These are phyloP conservation scores for Cyberlindnera saturnus DNA, from an alignment of 805 yeast genomes.

Conservation along the genomic window DNA sequence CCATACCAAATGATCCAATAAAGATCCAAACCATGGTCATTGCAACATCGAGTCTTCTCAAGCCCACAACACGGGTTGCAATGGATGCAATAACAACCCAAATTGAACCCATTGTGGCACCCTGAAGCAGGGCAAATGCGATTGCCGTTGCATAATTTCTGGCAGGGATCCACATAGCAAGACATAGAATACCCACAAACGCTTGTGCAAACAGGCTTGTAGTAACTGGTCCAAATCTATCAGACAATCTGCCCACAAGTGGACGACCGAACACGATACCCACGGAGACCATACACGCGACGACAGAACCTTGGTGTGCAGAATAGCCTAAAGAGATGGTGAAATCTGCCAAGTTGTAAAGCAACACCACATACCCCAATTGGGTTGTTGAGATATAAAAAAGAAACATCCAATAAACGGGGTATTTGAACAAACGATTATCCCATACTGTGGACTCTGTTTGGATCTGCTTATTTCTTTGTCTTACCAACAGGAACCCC, in stretches of 20 bases:
- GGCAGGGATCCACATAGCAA: slow-evolving; percentile 54
- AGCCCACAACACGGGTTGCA: slow-evolving; percentile 46
- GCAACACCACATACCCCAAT: slow-evolving; percentile 55
- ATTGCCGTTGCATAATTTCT: slow-evolving; percentile 51
- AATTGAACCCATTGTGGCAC: slow-evolving; percentile 55
- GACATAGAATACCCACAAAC: slow-evolving; percentile 34
- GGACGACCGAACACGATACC: slow-evolving; percentile 58
- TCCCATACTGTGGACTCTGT: slow-evolving; percentile 38
- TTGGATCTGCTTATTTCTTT: slow-evolving; percentile 32
- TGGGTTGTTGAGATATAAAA: slow-evolving; percentile 42
- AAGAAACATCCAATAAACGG: slow-evolving; percentile 38
- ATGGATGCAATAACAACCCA: slow-evolving; percentile 52
- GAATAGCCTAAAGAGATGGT: slow-evolving; percentile 55
- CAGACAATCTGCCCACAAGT: slow-evolving; percentile 43
- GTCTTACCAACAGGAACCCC: slow-evolving; percentile 30
- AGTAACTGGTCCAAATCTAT: slow-evolving; percentile 48
- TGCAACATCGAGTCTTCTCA: slow-evolving; percentile 42
- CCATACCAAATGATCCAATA: slow-evolving; percentile 43
- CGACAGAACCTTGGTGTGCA: slow-evolving; percentile 48
- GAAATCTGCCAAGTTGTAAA: slow-evolving; percentile 55
- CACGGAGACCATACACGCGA: slow-evolving; percentile 52
- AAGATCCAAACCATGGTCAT: slow-evolving; percentile 49
- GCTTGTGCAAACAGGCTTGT: slow-evolving; percentile 34
- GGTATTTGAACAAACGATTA: slow-evolving; percentile 28
- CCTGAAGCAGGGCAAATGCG: slow-evolving; percentile 45